Conservation (phyloP, 257 asterid genomes). For the Apocynum venetum region DNA sequence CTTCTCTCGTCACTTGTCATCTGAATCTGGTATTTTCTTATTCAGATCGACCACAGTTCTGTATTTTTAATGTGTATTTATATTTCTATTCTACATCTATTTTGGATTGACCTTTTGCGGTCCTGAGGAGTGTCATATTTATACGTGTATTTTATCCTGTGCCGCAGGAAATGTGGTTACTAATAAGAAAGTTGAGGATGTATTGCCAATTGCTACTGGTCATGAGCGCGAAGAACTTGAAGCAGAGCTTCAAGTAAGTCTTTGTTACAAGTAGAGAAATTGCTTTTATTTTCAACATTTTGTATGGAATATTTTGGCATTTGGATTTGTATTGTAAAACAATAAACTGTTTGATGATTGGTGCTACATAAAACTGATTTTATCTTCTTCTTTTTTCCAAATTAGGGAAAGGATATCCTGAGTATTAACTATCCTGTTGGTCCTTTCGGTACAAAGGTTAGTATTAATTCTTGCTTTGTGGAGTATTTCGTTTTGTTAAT, state of each 20-base stretch:
- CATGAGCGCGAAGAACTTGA: constrained; percentile 95
- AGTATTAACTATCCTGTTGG: constrained; percentile 67
- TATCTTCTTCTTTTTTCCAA: constrained; percentile 3
- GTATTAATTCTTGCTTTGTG: constrained; percentile 15
- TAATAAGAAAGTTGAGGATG: constrained; percentile 65
- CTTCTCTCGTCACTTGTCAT: constrained; percentile 39
- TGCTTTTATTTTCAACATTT: background rate
- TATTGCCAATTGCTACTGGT: constrained; percentile 96
- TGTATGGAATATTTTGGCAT: background rate
- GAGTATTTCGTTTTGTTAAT: background rate
- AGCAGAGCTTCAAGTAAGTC: constrained; percentile 76
- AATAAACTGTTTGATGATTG: background rate
- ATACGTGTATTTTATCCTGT: background rate
- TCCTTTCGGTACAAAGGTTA: constrained; percentile 94
- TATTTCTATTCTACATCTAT: background rate
- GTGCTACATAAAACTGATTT: background rate
- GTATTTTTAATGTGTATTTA: background rate
- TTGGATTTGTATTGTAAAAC: background rate
- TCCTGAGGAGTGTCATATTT: constrained; percentile 1
- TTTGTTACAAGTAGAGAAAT: background rate
- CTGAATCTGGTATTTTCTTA: constrained; percentile 53
- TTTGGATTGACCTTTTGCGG: background rate
- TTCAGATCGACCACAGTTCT: constrained; percentile 3
- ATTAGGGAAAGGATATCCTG: constrained; percentile 61
- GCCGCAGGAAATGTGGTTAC: constrained; percentile 39